Evolutionary conservation across 768 basidiomycete genomes (phyloP).

Genomic region (Trametes gibbosa): DNA sequence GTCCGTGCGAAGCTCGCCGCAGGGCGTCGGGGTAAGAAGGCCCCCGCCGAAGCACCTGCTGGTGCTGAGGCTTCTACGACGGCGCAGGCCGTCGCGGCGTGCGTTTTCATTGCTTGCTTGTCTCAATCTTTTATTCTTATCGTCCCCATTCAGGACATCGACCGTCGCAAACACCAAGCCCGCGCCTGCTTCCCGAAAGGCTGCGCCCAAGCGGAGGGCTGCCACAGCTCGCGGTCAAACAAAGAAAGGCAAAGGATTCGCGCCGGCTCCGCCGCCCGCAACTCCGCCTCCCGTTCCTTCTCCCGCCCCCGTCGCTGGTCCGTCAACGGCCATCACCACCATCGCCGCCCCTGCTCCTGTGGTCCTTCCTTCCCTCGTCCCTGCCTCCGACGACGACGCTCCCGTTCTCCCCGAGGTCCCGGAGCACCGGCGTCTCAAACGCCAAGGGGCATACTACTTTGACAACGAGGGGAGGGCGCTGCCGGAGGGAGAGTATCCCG

Average conservation of each 20-base stretch:
- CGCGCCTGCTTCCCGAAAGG: background rate
- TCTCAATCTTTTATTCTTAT: background rate
- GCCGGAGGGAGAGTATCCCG: background rate
- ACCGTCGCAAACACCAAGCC: background rate
- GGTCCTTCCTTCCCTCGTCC: background rate
- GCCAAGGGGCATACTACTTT: background rate
- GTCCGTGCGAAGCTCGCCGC: background rate
- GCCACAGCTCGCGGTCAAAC: background rate
- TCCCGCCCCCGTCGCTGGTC: background rate
- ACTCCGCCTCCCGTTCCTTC: background rate
- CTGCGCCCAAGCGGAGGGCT: background rate
- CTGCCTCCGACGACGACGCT: background rate
- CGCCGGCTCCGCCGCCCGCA: background rate
- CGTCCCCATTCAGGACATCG: background rate
- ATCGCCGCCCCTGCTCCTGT: background rate
- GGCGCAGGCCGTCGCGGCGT: background rate
- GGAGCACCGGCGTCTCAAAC: background rate
- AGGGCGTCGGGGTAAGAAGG: background rate
- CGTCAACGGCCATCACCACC: background rate
- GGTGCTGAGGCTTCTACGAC: background rate
- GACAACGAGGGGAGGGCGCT: background rate
- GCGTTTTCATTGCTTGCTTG: background rate
- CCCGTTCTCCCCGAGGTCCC: background rate
- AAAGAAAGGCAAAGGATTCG: background rate
- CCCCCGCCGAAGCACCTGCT: background rate